phyloP scores from a whole-genome alignment of 441 rosid genomes.

The Adansonia grandidieri region DNA sequence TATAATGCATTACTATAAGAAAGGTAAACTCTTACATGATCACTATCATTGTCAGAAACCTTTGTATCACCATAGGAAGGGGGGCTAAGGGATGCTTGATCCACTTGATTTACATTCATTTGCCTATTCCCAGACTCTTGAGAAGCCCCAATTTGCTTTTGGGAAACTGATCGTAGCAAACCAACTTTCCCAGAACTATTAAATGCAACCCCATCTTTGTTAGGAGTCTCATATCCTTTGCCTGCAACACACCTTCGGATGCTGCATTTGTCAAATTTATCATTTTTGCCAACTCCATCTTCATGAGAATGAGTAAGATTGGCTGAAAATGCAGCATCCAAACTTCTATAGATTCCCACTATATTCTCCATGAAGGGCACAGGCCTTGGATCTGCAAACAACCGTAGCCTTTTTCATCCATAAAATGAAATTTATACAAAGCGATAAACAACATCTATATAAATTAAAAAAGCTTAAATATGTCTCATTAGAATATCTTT shows the following conservation, averaged over 20 bases:
- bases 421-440: neutral
- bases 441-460: neutral
- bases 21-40: slow-evolving; percentile 43
- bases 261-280: slow-evolving; percentile 17
- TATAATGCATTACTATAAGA: neutral
- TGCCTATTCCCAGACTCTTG: slow-evolving; percentile 32
- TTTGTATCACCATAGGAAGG: slow-evolving; percentile 53
- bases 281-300: slow-evolving; percentile 34
- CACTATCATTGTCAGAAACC: slow-evolving; percentile 57
- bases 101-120: slow-evolving; percentile 34
- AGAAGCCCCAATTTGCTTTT: slow-evolving; percentile 7
- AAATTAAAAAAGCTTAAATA: neutral
- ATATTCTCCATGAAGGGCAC: slow-evolving; percentile 62
- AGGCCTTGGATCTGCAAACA: slow-evolving; percentile 57
- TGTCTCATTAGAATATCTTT: neutral
- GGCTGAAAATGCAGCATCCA: slow-evolving; percentile 53
- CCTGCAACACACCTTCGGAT: slow-evolving; percentile 25
- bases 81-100: slow-evolving; percentile 51
- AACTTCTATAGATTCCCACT: slow-evolving; percentile 62
- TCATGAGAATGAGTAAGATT: slow-evolving; percentile 34
- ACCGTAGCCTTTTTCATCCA: neutral
- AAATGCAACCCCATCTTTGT: slow-evolving; percentile 25
- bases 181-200: slow-evolving; percentile 23
- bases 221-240: slow-evolving; percentile 20
- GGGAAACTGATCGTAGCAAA: slow-evolving; percentile 21